Conservation (phyloP, 129 eudicot genomes). For the Cynara cardunculus region DNA sequence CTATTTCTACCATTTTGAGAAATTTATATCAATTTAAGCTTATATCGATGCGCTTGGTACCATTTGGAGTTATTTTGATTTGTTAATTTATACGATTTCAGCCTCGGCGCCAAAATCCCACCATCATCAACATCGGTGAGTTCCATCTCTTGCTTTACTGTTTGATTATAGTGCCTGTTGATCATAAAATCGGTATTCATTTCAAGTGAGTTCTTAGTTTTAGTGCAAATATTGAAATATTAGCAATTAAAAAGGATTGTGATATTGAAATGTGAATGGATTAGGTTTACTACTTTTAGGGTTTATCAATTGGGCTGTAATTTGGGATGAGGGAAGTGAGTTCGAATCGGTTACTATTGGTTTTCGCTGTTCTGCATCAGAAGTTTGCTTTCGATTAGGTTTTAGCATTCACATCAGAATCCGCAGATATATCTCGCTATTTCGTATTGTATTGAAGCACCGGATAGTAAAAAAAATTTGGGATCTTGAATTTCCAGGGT, state of each 20-base stretch:
- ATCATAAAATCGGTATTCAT: not conserved
- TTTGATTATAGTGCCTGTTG: not conserved
- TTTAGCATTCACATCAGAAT: not conserved
- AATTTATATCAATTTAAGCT: not conserved
- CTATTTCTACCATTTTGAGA: not conserved
- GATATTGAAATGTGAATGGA: not conserved
- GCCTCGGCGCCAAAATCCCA: constrained; percentile 64
- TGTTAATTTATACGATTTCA: constrained; percentile 23
- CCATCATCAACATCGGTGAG: constrained; percentile 35
- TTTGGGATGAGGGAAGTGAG: not conserved
- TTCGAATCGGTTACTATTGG: not conserved
- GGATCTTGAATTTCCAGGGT: not conserved
- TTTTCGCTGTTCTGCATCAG: not conserved
- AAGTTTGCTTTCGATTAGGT: not conserved
- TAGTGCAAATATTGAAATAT: not conserved
- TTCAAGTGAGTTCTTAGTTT: not conserved
- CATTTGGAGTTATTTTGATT: not conserved
- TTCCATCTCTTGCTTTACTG: not conserved
- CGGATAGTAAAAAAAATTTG: not conserved
- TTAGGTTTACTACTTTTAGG: not conserved
- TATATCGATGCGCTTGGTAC: not conserved
- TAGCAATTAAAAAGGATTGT: not conserved
- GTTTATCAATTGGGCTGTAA: not conserved
- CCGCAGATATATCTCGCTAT: not conserved
- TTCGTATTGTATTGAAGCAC: not conserved